Conservation (phyloP, 805 yeast species). For the Saturnispora saitoi region DNA sequence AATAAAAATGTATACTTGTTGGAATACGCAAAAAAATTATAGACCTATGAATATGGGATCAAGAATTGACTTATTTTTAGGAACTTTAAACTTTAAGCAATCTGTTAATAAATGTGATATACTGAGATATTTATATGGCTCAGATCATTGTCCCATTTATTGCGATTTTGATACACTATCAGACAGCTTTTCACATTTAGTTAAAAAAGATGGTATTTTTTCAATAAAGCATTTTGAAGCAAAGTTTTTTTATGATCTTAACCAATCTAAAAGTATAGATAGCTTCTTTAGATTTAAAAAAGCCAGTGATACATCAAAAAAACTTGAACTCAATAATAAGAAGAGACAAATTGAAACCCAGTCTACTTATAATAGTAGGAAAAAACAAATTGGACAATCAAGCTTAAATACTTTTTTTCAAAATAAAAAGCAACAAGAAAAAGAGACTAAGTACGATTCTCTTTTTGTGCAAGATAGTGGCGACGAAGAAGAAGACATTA, state of each 20-base stretch:
- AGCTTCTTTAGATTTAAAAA: constrained; percentile 21
- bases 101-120: constrained; percentile 36
- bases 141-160: constrained; percentile 91
- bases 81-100: constrained; percentile 33
- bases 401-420: constrained; percentile 5
- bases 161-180: constrained; percentile 44
- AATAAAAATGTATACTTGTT: constrained; percentile 72
- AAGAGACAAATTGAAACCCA: constrained; percentile 3
- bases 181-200: not conserved
- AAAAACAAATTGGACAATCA: constrained; percentile 13
- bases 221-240: constrained; percentile 43
- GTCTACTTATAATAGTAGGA: constrained; percentile 15
- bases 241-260: constrained; percentile 35
- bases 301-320: not conserved
- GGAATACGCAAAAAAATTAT: constrained; percentile 75
- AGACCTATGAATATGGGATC: constrained; percentile 84
- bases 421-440: not conserved
- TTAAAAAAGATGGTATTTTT: not conserved
- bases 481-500: constrained; percentile 10
- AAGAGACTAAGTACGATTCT: not conserved
- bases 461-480: constrained; percentile 15
- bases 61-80: constrained; percentile 69
- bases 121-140: constrained; percentile 68
- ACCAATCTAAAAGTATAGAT: constrained; percentile 24
- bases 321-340: constrained; percentile 1